Evolutionary conservation across 2,329 filamentous ascomycete genomes (phyloP), one percentile per base, ranked within the genome.

Genomic region (Pseudogymnoascus sp.): DNA sequence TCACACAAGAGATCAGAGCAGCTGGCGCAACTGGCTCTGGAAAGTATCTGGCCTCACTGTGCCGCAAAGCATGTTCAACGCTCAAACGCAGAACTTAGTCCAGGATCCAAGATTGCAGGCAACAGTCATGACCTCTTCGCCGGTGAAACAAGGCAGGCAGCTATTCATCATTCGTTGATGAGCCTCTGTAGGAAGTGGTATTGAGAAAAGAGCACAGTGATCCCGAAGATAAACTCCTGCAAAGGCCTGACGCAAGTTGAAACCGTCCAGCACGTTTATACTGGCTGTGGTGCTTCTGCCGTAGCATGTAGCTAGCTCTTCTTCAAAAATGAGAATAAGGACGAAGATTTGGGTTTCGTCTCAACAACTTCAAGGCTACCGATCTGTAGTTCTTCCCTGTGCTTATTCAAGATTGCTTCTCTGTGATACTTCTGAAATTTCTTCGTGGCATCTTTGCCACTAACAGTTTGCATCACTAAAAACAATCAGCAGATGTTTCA

Each of bases 371-470:
- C 25, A 11, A 62, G 21, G 12, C 28, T 53, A 14, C 84, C 84
- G 66, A 87, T 77, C 69, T 84, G 82, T 53, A 87, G 77, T 69
- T 84, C 77, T 61, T 75, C 75, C 75, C 84, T 82, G 77, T 84
- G 86, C 70, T 86, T 87, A 75, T 86, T 63, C 21, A 66, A 36
- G 37, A 62, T 53, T 36, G 49, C 23, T 31, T 66, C 63, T 18
- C 67, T 62, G 42, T 69, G 68, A 56, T 68, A 66, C 40, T 67
- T 68, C 36, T 67, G 63, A 23, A 69, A 68, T 56, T 69, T 67
- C 61, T 69, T 69, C 1, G 68, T 68, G 14, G 68, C 68, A 61
- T 69, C 68, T 63, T 67, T 69, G 36, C 68, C 68, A 5, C 66
- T 68, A 3, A 69, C 64, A 23, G 34, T 40, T 12, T 40, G 38